A percentile compares a stretch with the other conserved stretches of the same genome.
These are phyloP conservation scores for Chlorella vulgaris DNA, from an alignment of 139 green algal species.

Conservation along the genomic window DNA sequence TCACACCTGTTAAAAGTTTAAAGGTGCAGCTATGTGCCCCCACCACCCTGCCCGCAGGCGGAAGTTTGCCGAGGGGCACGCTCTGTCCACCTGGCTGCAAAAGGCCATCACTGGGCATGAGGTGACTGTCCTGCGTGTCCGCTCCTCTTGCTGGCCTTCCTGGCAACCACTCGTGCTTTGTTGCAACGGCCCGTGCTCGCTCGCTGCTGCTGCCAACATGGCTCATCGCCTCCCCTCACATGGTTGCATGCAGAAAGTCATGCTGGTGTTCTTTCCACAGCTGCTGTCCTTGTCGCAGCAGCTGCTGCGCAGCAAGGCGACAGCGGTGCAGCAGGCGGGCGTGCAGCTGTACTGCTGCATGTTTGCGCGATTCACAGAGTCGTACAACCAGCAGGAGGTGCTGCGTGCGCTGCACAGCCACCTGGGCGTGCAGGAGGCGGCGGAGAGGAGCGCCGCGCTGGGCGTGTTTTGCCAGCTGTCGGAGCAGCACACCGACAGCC, in stretches of 20 bases:
- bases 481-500: constrained; percentile 3
- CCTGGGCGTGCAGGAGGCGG: constrained; percentile 21
- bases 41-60: no score
- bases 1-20: background rate
- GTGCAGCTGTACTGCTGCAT: constrained; percentile 31
- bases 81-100: constrained; percentile 23
- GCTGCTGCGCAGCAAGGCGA: background rate
- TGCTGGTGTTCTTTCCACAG: constrained; percentile 25
- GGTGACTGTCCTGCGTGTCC: background rate
- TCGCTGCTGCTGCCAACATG: background rate
- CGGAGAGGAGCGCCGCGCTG: constrained; percentile 39
- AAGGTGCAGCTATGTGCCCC: no score
- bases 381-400: constrained; percentile 44
- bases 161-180: background rate
- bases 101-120: constrained; percentile 34
- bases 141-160: background rate
- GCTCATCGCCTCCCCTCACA: background rate
- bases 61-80: constrained; percentile 44
- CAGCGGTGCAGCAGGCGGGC: constrained; percentile 15
- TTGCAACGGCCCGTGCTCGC: background rate
- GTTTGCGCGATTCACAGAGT: constrained; percentile 30
- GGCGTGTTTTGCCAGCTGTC: constrained; percentile 23
- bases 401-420: constrained; percentile 42
- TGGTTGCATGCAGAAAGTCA: constrained; percentile 7
- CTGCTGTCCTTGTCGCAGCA: constrained; percentile 36